phyloP scores from a whole-genome alignment of 257 asterid genomes.

The Ehretia macrophylla region DNA sequence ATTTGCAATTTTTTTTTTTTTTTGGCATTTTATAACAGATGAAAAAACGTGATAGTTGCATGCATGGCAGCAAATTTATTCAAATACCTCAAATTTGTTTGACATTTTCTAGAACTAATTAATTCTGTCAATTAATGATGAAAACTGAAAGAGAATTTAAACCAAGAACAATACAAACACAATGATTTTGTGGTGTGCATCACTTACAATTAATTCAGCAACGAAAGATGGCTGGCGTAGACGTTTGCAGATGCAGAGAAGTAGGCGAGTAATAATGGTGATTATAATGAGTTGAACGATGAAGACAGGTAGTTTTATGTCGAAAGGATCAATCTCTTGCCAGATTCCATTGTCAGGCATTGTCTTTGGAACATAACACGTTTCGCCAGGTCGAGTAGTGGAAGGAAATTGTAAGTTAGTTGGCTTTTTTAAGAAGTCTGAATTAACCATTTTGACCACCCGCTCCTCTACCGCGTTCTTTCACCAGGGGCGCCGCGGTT shows the following conservation, averaged over 20 bases:
- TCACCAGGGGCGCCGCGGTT: neutral
- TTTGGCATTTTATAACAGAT: too few species aligned
- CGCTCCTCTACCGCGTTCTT: neutral
- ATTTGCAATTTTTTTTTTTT: too few species aligned
- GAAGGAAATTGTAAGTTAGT: neutral
- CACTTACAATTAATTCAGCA: slow-evolving; percentile 15
- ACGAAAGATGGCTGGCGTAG: slow-evolving; percentile 19
- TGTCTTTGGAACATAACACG: slow-evolving; percentile 9
- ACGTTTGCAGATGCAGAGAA: slow-evolving; percentile 10
- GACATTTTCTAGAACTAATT: too few species aligned
- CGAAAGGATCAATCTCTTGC: slow-evolving; percentile 20
- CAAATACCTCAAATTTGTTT: too few species aligned
- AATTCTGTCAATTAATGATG: too few species aligned
- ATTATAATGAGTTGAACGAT: slow-evolving; percentile 18
- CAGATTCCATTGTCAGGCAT: slow-evolving; percentile 18
- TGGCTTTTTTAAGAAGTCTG: neutral
- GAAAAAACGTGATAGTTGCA: too few species aligned
- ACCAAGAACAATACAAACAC: too few species aligned
- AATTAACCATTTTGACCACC: neutral
- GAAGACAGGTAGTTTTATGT: slow-evolving; percentile 13
- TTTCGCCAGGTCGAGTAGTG: neutral
- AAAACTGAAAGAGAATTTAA: too few species aligned
- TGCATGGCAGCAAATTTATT: too few species aligned
- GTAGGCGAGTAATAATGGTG: slow-evolving; percentile 10
- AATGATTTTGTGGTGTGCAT: too few species aligned